phyloP scores from a whole-genome alignment of 768 basidiomycete genomes.

The Scleroderma bovista region DNA sequence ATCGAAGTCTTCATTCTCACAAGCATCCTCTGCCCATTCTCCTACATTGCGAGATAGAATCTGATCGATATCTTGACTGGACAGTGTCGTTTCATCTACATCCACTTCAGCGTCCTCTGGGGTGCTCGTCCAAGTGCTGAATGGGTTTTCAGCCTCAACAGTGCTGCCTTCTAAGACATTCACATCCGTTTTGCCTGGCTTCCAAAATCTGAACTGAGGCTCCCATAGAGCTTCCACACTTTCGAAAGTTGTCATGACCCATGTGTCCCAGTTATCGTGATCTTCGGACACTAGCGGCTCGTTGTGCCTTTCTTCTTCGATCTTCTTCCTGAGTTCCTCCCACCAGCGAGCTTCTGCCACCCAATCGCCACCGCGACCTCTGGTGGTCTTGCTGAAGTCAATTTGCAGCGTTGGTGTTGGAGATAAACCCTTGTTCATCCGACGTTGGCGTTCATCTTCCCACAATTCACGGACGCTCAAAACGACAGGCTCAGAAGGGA shows the following conservation, averaged over 20 bases:
- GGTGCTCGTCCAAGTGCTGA: constrained; percentile 11
- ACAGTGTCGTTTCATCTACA: constrained; percentile 26
- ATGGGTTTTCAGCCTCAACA: constrained; percentile 21
- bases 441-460: constrained; percentile 88
- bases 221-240: constrained; percentile 88
- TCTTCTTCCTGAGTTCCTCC: constrained; percentile 60
- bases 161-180: constrained; percentile 23
- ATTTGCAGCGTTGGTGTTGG: constrained; percentile 71
- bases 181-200: constrained; percentile 26
- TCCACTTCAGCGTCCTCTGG: constrained; percentile 18
- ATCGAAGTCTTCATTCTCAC: constrained; percentile 11
- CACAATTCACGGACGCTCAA: constrained; percentile 89
- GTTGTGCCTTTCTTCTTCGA: constrained; percentile 41
- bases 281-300: constrained; percentile 18
- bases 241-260: constrained; percentile 86
- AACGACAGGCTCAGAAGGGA: constrained; percentile 69
- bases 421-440: constrained; percentile 58
- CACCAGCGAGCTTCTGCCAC: constrained; percentile 69
- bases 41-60: constrained; percentile 13
- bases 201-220: constrained; percentile 52
- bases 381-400: constrained; percentile 59
- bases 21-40: constrained; percentile 15
- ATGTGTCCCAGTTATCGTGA: constrained; percentile 54
- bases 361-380: constrained; percentile 59
- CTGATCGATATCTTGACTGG: constrained; percentile 31